Conservation (phyloP, 305 asterid genomes). For the Fraxinus platypoda region DNA sequence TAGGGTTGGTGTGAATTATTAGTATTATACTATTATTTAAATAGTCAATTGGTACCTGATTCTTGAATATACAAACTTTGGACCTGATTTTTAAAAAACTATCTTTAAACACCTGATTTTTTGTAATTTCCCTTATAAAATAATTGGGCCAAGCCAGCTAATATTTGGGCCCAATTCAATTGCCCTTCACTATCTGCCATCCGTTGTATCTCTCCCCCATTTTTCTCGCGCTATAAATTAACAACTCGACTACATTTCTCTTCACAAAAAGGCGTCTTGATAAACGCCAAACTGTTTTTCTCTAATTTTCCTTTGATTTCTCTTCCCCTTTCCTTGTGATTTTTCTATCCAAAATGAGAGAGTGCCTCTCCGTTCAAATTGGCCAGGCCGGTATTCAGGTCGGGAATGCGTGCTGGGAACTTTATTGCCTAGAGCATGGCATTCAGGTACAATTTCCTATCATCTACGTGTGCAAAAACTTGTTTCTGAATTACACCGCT, state of each 20-base stretch:
- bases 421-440: conserved; percentile 47
- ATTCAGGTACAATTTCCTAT: conserved; percentile 25
- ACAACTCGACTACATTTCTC: background rate
- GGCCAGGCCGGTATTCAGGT: conserved; percentile 54
- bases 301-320: background rate
- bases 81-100: too few species aligned
- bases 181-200: background rate
- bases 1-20: too few species aligned
- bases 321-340: background rate
- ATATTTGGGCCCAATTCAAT: background rate
- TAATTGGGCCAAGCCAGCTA: background rate
- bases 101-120: too few species aligned
- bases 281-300: conserved; percentile 21
- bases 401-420: conserved; percentile 53
- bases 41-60: too few species aligned
- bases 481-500: background rate
- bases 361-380: conserved; percentile 46
- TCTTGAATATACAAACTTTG: too few species aligned
- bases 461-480: background rate
- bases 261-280: conserved; percentile 24
- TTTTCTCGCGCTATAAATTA: conserved; percentile 8
- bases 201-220: background rate
- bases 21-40: too few species aligned
- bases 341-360: conserved; percentile 27
- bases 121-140: too few species aligned